phyloP scores from a whole-genome alignment of 352 stramenopile genomes.

The Globisporangium spiculum region DNA sequence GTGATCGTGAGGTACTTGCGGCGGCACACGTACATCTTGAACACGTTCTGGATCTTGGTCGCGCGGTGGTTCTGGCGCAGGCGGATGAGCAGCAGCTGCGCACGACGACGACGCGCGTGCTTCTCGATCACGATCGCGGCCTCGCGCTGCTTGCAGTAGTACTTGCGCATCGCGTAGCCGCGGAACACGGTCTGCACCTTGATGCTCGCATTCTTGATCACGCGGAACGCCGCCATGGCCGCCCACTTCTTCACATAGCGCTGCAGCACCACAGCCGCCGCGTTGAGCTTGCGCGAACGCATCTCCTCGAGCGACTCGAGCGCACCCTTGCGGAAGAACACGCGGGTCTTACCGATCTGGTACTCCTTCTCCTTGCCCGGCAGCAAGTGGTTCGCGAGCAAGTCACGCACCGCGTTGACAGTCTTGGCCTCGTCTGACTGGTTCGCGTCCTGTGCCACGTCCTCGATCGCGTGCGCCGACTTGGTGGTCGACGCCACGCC shows the following conservation, averaged over 20 bases:
- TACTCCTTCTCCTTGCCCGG: slow-evolving; percentile 61
- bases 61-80: slow-evolving; percentile 69
- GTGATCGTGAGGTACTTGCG: slow-evolving; percentile 62
- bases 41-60: slow-evolving; percentile 82
- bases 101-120: slow-evolving; percentile 53
- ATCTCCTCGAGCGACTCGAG: slow-evolving; percentile 90
- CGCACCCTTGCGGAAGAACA: slow-evolving; percentile 93
- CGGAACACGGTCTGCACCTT: slow-evolving; percentile 60
- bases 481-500: slow-evolving; percentile 36
- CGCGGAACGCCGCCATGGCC: slow-evolving; percentile 58
- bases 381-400: slow-evolving; percentile 63
- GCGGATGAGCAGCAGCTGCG: slow-evolving; percentile 48
- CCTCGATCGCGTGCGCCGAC: slow-evolving; percentile 3
- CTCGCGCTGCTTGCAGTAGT: slow-evolving; percentile 63
- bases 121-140: slow-evolving; percentile 68
- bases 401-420: slow-evolving; percentile 37
- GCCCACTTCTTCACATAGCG: slow-evolving; percentile 82
- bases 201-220: slow-evolving; percentile 53
- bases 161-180: slow-evolving; percentile 33
- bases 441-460: background rate
- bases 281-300: slow-evolving; percentile 75
- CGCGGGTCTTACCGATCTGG: slow-evolving; percentile 89
- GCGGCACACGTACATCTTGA: slow-evolving; percentile 77
- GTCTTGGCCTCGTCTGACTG: slow-evolving; percentile 41
- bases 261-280: slow-evolving; percentile 77